Evolutionary conservation across 345 rosid genomes (phyloP).

Genomic region (Laguncularia racemosa): DNA sequence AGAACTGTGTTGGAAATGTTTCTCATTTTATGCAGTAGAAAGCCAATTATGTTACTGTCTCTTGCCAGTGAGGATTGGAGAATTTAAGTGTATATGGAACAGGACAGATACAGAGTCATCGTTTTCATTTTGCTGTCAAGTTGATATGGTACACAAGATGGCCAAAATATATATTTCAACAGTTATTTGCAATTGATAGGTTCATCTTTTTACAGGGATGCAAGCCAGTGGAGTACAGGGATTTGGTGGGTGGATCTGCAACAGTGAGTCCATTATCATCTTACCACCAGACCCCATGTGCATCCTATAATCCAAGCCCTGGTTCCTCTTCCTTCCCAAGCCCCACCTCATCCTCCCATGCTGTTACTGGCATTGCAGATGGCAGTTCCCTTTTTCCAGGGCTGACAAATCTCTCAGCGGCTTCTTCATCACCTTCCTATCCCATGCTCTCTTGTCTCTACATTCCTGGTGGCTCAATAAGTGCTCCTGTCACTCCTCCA

Average conservation of each 20-base stretch:
- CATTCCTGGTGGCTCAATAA: constrained; percentile 77
- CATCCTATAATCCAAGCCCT: constrained; percentile 85
- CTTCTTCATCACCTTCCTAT: constrained; percentile 78
- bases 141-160: too few relatives aligned
- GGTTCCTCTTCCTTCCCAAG: constrained; percentile 86
- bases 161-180: too few relatives aligned
- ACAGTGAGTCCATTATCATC: constrained; percentile 76
- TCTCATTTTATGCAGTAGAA: too few relatives aligned
- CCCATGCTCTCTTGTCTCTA: constrained; percentile 65
- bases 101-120: background rate
- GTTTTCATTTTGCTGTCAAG: background rate
- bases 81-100: too few relatives aligned
- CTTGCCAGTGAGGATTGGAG: too few relatives aligned
- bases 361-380: constrained; percentile 53
- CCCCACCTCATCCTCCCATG: constrained; percentile 65
- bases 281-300: constrained; percentile 68
- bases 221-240: constrained; percentile 79
- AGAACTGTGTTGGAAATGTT: too few relatives aligned
- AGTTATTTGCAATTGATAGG: too few relatives aligned
- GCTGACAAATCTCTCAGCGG: constrained; percentile 88
- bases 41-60: too few relatives aligned
- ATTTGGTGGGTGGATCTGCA: constrained; percentile 65
- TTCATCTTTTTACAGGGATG: constrained; percentile 49
- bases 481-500: constrained; percentile 99
- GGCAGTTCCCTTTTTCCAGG: constrained; percentile 82